Evolutionary conservation across 169 alveolate genomes (phyloP).

Genomic region (Cryptosporidium muris): DNA sequence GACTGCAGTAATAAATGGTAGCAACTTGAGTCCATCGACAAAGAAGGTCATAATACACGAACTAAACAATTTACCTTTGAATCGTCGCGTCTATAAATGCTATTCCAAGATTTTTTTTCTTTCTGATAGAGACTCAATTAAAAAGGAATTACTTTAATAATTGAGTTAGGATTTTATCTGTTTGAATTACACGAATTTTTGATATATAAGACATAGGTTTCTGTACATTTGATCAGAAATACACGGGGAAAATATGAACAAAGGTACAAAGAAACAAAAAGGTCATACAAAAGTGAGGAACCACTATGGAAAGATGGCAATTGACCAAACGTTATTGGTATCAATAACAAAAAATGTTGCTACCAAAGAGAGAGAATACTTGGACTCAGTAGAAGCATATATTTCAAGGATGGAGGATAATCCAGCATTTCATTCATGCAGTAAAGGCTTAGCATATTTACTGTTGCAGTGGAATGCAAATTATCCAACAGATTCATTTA

Average conservation of each 20-base stretch:
- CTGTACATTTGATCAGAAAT: neutral
- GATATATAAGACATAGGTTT: neutral
- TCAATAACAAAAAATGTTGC: constrained; percentile 44
- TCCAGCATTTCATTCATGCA: neutral
- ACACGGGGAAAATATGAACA: neutral
- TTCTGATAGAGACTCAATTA: constrained; percentile 59
- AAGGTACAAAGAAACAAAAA: constrained; percentile 1
- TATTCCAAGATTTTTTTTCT: constrained; percentile 56
- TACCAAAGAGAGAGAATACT: constrained; percentile 39
- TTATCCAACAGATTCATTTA: constrained; percentile 44
- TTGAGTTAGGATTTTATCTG: no score
- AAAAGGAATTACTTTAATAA: neutral
- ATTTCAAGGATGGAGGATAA: neutral
- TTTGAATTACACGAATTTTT: neutral
- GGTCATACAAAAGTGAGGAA: neutral
- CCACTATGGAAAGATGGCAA: constrained; percentile 23
- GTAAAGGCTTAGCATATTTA: neutral
- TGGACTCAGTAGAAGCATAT: constrained; percentile 30
- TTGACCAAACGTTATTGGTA: constrained; percentile 22
- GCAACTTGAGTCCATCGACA: neutral
- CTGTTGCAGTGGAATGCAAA: constrained; percentile 18
- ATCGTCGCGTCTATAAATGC: constrained; percentile 53
- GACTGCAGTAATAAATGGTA: neutral
- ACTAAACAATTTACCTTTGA: constrained; percentile 43
- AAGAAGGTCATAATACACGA: constrained; percentile 52